A percentile compares a stretch with the other conserved stretches of the same genome.
Evolutionary conservation across 2,329 filamentous ascomycete species (phyloP).

Genomic region (Colletotrichum endophyticum): DNA sequence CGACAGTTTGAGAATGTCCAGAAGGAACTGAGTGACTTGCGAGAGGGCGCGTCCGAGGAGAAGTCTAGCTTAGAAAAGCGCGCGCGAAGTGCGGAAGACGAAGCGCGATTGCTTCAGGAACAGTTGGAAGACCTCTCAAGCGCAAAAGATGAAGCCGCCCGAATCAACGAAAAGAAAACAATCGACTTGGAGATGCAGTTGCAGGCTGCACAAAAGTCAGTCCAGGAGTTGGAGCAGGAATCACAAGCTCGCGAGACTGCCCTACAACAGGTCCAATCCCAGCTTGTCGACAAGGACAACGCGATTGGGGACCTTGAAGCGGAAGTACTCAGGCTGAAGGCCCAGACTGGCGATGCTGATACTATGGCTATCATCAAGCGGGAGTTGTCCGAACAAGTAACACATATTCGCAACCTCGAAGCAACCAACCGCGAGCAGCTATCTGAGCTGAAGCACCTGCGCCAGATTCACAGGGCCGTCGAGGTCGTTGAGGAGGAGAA

Average conservation of each 20-base stretch:
- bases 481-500: constrained; percentile 97
- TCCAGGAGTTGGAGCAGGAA: constrained; percentile 67
- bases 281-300: constrained; percentile 71
- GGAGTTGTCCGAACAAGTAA: constrained; percentile 89
- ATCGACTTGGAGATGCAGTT: constrained; percentile 60
- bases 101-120: constrained; percentile 76
- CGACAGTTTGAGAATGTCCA: constrained; percentile 55
- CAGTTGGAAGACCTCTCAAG: constrained; percentile 75
- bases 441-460: constrained; percentile 79
- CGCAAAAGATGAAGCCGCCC: constrained; percentile 72
- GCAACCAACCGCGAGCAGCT: constrained; percentile 79
- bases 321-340: constrained; percentile 82
- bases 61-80: constrained; percentile 72
- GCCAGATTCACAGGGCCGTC: constrained; percentile 83
- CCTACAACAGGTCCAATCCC: constrained; percentile 67
- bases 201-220: constrained; percentile 46
- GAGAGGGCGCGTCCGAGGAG: constrained; percentile 55
- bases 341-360: constrained; percentile 85
- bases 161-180: constrained; percentile 60
- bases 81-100: constrained; percentile 73
- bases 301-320: constrained; percentile 79
- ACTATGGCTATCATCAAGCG: constrained; percentile 84
- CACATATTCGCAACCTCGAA: constrained; percentile 88
- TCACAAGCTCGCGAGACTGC: constrained; percentile 58
- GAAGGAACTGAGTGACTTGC: constrained; percentile 56